Base-by-base conservation (phyloP, 2,329 filamentous ascomycete species). In the Alternaria viburni region DNA sequence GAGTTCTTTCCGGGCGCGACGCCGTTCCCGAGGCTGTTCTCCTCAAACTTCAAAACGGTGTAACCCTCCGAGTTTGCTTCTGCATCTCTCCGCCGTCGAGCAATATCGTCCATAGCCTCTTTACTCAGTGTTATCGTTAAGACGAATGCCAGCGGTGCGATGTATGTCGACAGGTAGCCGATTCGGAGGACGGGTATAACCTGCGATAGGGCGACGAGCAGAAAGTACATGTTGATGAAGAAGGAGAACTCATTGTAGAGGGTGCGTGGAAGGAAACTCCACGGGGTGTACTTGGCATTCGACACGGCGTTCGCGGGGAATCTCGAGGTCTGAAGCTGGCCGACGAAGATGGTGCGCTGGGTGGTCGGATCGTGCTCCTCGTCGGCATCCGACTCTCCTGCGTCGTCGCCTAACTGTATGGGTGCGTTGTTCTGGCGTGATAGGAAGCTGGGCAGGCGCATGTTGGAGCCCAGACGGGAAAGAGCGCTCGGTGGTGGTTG, bases 171-270 rank as follows among this genome's bases (percentile, higher is more conserved):
- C 65, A 99, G 87, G 79, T 97, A 98, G 59, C 96, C 96, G 69
- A 99, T 97, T 58, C 93, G 89, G 58, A 99, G 83, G 21, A 92
- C 88, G 5, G 93, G 94, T 74, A 99, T 94, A 46, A 93, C 90
- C 81, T 99, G 96, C 41, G 95, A 98, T 54, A 98, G 82, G 7
- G 96, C 96, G 54, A 99, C 96, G 25, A 98, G 89, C 59, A 99
- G 85, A 79, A 99, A 99, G 79, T 99, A 99, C 85, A 98, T 93
- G 86, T 99, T 99, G 86, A 99, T 97, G 83, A 99, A 99, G 84
- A 98, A 99, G 63, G 95, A 97, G 79, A 99, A 99, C 78, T 99
- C 96, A 82, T 98, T 98, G 82, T 97, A 99, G 21, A 99, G 85
- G 0, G 96, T 99, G 56, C 95, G 86, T 3, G 96, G 96, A 13